Evolutionary conservation across 306 rosid species (phyloP), one percentile per base, ranked within the genome.

Genomic region (Dalbergia cultrata): DNA sequence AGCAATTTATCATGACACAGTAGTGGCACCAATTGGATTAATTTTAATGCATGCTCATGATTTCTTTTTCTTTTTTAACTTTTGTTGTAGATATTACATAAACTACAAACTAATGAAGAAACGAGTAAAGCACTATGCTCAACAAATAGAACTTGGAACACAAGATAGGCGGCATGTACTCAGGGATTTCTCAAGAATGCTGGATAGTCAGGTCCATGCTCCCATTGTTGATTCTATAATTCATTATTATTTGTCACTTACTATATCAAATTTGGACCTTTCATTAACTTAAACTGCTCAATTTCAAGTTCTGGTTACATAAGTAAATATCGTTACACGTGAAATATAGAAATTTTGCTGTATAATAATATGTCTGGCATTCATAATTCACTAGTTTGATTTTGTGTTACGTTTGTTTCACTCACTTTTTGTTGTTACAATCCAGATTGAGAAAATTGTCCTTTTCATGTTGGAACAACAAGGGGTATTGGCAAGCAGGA

Each of bases 61-160:
- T 53, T 43, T 53, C n/a, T 53, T 4, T n/a, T 4, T 26, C 31
- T 11, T 13, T 13, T 63, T 66, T 74, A 33, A 37, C 59, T 77
- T 68, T 70, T 56, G 26, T 60, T 83, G 45, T 85, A 94, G 98
- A 79, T 94, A 86, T 85, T 94, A 94, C 86, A 91, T 94, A 59
- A 94, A 92, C 79, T 94, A 94, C 84, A 94, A 94, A 68, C 82
- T 85, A 56, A 94, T 94, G 98, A 94, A 94, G 92, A 94, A 92
- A 75, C 91, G 88, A 74, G 94, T 94, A 35, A 92, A 77, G 77
- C 90, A 85, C 12, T 94, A 94, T 85, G 88, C 88, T 41, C 95
- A 90, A 69, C 95, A 94, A 85, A 94, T 92, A 76, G 84, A 94
- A 84, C 89, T 85, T 26, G 98, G 97, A 57, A 79, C 85, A 54